Conservation (phyloP, 371 early-diverging fungal genomes). For the Circinella minor region DNA sequence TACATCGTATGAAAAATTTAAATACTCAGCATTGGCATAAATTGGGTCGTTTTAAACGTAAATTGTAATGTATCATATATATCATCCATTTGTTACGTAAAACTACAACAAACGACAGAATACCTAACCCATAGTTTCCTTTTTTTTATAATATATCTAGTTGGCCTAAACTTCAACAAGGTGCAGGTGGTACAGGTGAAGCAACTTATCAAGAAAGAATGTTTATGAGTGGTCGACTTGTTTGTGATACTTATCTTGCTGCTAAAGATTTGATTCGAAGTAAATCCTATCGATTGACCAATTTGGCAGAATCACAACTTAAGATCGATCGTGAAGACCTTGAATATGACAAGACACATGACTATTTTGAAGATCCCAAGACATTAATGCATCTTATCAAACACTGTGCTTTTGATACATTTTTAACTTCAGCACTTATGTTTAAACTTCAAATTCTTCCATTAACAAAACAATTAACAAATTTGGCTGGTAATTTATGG, state of each 20-base stretch:
- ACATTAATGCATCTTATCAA: constrained; percentile 72
- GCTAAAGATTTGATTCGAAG: constrained; percentile 88
- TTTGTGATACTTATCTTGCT: constrained; percentile 94
- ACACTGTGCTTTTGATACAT: constrained; percentile 87
- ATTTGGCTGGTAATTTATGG: constrained; percentile 96
- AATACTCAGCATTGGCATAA: constrained; percentile 60
- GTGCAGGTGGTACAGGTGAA: constrained; percentile 87
- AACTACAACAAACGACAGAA: too few relatives aligned
- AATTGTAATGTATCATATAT: constrained; percentile 41
- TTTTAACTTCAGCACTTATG: constrained; percentile 82
- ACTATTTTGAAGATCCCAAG: constrained; percentile 68
- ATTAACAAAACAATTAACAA: constrained; percentile 94
- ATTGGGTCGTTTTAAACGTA: constrained; percentile 86
- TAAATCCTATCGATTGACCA: constrained; percentile 86
- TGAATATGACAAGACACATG: constrained; percentile 78
- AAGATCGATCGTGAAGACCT: constrained; percentile 85
- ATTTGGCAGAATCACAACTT: constrained; percentile 79
- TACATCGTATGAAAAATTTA: constrained; percentile 90
- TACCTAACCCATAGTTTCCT: too few relatives aligned
- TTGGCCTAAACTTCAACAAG: constrained; percentile 83
- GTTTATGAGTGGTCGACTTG: constrained; percentile 88
- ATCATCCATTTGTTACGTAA: too few relatives aligned
- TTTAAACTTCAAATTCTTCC: constrained; percentile 89
- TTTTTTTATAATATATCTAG: constrained; percentile 7
- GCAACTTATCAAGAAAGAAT: constrained; percentile 72